Percentiles rank a stretch among this genome's conserved stretches.
Evolutionary conservation across 2,329 filamentous ascomycete genomes (phyloP).

Genomic region (Polytolypa hystricis): DNA sequence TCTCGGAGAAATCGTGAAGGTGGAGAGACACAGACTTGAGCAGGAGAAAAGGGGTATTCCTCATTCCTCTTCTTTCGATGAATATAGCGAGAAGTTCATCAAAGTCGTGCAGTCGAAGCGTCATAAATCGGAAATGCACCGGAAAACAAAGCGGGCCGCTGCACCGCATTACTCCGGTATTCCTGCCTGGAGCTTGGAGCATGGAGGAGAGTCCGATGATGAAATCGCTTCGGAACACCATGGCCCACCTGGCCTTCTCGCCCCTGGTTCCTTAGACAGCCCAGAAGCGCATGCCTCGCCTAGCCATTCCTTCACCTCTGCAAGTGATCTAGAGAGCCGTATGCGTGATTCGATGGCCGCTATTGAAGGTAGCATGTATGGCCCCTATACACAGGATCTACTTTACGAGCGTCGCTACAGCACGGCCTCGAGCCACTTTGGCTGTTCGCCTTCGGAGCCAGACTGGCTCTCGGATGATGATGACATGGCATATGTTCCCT

Average conservation of each 20-base stretch:
- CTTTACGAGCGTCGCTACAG: constrained; percentile 63
- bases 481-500: constrained; percentile 86
- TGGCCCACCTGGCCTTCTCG: constrained; percentile 16
- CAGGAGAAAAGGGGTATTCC: constrained; percentile 62
- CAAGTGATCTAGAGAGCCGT: constrained; percentile 26
- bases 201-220: constrained; percentile 52
- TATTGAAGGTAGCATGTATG: constrained; percentile 69
- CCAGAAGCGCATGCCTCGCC: constrained; percentile 46
- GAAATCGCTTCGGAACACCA: constrained; percentile 22
- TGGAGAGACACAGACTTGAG: constrained; percentile 73
- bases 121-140: constrained; percentile 42
- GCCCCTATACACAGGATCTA: constrained; percentile 51
- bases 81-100: constrained; percentile 34
- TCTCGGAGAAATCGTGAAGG: constrained; percentile 66
- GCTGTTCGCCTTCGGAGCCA: constrained; percentile 33
- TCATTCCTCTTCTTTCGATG: constrained; percentile 47
- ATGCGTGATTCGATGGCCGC: constrained; percentile 35
- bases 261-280: constrained; percentile 35
- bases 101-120: constrained; percentile 25
- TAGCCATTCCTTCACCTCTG: constrained; percentile 42
- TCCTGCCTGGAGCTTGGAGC: constrained; percentile 75
- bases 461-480: constrained; percentile 49
- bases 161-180: constrained; percentile 42
- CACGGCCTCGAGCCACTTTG: constrained; percentile 56
- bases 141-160: constrained; percentile 50